phyloP scores from a whole-genome alignment of 2,329 filamentous ascomycete species.

The Colletotrichum liriopes region DNA sequence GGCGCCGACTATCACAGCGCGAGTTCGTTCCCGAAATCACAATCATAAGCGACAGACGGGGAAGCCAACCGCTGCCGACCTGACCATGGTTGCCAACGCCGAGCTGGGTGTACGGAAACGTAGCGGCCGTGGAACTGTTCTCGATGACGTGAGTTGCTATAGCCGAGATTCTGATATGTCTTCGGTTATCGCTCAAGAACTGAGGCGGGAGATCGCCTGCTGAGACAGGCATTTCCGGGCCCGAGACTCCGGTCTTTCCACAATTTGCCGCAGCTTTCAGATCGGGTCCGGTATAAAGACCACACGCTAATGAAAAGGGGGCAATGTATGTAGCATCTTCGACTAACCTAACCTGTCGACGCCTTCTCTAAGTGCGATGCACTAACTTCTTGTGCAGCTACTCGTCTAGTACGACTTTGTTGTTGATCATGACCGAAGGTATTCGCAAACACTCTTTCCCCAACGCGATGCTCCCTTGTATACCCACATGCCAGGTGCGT shows the following conservation, averaged over 20 bases:
- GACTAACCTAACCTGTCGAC: no score
- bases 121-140: not conserved
- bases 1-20: not conserved
- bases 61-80: not conserved
- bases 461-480: constrained; percentile 67
- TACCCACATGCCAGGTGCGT: constrained; percentile 68
- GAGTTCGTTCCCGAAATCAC: constrained; percentile 8
- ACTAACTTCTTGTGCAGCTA: no score
- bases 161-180: not conserved
- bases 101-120: not conserved
- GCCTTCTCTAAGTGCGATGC: not conserved
- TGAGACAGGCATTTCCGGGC: constrained; percentile 13
- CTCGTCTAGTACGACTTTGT: not conserved
- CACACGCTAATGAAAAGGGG: not conserved
- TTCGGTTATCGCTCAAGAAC: constrained; percentile 17
- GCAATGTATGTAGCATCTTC: not conserved
- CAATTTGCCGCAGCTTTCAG: constrained; percentile 7
- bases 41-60: not conserved
- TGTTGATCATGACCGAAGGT: constrained; percentile 53
- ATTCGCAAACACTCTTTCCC: constrained; percentile 63
- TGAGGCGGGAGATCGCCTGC: constrained; percentile 32
- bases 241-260: constrained; percentile 6
- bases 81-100: not conserved
- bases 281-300: not conserved
- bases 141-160: not conserved